phyloP scores from a whole-genome alignment of 164 flowering plant species.

The Magnolia changhungtana region DNA sequence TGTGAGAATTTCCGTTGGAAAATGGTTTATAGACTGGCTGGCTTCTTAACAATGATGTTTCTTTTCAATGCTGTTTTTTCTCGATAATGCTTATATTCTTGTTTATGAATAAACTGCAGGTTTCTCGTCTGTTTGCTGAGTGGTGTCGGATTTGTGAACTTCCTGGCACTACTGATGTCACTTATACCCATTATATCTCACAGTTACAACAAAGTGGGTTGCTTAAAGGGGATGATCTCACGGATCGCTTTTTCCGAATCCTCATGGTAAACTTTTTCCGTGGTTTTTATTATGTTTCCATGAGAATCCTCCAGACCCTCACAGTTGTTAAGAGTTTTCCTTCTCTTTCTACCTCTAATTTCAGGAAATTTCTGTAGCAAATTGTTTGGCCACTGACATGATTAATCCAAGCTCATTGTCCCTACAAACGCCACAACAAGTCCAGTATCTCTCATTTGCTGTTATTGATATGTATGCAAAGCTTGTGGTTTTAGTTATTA shows the following conservation, averaged over 20 bases:
- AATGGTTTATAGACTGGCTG: too few relatives aligned
- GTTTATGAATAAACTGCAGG: slow-evolving; percentile 39
- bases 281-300: neutral
- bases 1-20: neutral
- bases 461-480: slow-evolving; percentile 88
- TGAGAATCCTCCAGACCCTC: neutral
- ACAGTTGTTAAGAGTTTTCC: neutral
- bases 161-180: slow-evolving; percentile 64
- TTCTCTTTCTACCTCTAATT: neutral
- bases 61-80: neutral
- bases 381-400: slow-evolving; percentile 64
- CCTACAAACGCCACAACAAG: slow-evolving; percentile 53
- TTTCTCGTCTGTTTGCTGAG: slow-evolving; percentile 55
- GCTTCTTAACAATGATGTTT: too few relatives aligned
- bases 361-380: slow-evolving; percentile 86
- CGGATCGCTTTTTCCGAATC: slow-evolving; percentile 77
- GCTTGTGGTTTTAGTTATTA: slow-evolving; percentile 62
- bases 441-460: slow-evolving; percentile 56
- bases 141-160: slow-evolving; percentile 80
- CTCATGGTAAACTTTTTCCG: slow-evolving; percentile 43
- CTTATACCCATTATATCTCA: slow-evolving; percentile 50
- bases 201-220: slow-evolving; percentile 76
- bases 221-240: slow-evolving; percentile 79
- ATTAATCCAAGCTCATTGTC: slow-evolving; percentile 24
- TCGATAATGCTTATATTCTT: neutral